Base-by-base conservation (phyloP, 345 rosid genomes). In the Euclidium syriacum region DNA sequence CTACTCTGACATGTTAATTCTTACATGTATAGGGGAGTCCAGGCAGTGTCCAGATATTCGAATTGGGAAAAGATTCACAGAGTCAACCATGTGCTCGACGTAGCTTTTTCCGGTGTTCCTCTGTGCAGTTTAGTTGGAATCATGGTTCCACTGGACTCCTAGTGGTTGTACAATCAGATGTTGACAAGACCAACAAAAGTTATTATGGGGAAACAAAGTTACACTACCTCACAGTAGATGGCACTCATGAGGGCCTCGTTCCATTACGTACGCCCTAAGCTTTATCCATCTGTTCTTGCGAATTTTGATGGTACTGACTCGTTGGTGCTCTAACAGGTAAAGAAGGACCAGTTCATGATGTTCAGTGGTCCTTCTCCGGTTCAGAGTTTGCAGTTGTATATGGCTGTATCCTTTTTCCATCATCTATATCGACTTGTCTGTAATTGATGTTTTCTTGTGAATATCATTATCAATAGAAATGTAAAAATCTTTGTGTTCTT, bases 301-400 rank as follows among this genome's bases (percentile, higher is more conserved):
- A 26, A 10, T 35, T 7, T 53, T 40, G 46, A 53, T 35, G 22
- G 73, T 71, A 50, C 76, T 82, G 66, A 81, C 26, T 65, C 24
- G 62, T 60, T 46, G 60, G 68, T 60, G 11, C 58, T 29, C 58
- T 71, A 46, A 54, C 85, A 89, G 98, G 98, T 70, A 92, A 89
- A 72, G 98, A 92, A 68, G 98, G 98, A 42, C 98, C 98, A 20
- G 65, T 92, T 76, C 97, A 92, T 72, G 97, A 92, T 78, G 98
- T 89, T 73, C 98, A 85, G 52, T 92, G 98, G 98, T 92, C 98
- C 12, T 65, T 59, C 58, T 85, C 90, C 41, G 98, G 98, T 57
- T 82, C 80, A 59, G 86, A 92, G 71, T 92, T 92, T 76, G 97
- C 96, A 56, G 97, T 89, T 73, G 94, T 86, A 65, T 92, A 92